Conservation (phyloP, 768 basidiomycete species). For the Mycena galopus region DNA sequence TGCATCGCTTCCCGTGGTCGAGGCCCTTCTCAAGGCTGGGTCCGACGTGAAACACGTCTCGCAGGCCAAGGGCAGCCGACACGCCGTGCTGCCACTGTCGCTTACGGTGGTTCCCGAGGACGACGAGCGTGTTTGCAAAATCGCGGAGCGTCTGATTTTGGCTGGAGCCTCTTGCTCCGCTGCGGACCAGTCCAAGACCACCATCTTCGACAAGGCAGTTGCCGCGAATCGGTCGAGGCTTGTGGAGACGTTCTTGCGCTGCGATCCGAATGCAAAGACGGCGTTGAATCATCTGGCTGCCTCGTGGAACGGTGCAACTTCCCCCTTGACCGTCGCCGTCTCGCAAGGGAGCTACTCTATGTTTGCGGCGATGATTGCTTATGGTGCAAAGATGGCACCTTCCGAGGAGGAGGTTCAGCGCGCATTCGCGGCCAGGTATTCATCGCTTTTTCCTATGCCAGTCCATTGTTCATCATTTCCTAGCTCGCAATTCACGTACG, state of each 20-base stretch:
- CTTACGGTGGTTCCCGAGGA: slow-evolving; percentile 56
- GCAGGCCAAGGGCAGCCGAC: slow-evolving; percentile 42
- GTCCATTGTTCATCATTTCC: not conserved
- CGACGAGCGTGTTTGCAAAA: slow-evolving; percentile 54
- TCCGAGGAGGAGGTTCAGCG: slow-evolving; percentile 53
- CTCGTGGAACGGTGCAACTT: slow-evolving; percentile 41
- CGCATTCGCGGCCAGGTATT: slow-evolving; percentile 52
- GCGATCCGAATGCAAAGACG: slow-evolving; percentile 54
- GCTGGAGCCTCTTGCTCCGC: slow-evolving; percentile 58
- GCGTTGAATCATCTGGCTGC: slow-evolving; percentile 56
- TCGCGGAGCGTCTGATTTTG: slow-evolving; percentile 56
- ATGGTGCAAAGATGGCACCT: slow-evolving; percentile 54
- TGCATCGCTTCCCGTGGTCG: slow-evolving; percentile 58
- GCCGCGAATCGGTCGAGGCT: slow-evolving; percentile 51
- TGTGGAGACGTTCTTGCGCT: slow-evolving; percentile 55
- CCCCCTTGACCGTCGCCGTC: slow-evolving; percentile 57
- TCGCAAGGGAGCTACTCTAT: slow-evolving; percentile 48
- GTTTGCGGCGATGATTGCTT: slow-evolving; percentile 51
- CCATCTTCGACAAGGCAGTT: slow-evolving; percentile 59
- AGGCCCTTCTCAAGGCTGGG: slow-evolving; percentile 60
- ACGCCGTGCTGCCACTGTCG: slow-evolving; percentile 50
- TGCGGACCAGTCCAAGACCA: slow-evolving; percentile 52
- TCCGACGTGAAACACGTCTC: slow-evolving; percentile 58
- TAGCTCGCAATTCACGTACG: slow-evolving; percentile 35
- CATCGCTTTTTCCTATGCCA: not conserved